Evolutionary conservation across 805 yeast species (phyloP).

Genomic region (Sugiyamaella qingdaonensis): DNA sequence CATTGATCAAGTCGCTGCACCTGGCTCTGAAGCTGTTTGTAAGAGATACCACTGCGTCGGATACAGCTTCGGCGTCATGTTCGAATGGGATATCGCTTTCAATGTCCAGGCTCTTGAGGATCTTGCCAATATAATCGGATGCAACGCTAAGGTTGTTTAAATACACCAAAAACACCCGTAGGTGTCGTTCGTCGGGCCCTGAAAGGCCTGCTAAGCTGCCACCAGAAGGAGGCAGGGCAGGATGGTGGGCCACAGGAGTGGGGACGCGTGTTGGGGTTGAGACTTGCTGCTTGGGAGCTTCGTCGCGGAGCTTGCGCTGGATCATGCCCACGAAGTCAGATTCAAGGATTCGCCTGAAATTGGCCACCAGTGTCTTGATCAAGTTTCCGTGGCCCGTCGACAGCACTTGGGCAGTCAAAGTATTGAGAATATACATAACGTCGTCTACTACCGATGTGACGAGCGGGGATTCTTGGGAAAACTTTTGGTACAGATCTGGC

Average conservation of each 20-base stretch:
- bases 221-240: not conserved
- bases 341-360: conserved; percentile 56
- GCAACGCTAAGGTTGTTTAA: conserved; percentile 70
- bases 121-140: conserved; percentile 50
- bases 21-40: conserved; percentile 30
- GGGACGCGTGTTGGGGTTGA: conserved; percentile 15
- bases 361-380: conserved; percentile 51
- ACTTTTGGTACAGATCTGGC: conserved; percentile 45
- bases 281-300: conserved; percentile 36
- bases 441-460: conserved; percentile 87
- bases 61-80: conserved; percentile 22
- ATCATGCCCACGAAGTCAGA: conserved; percentile 59
- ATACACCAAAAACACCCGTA: conserved; percentile 58
- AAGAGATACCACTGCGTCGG: conserved; percentile 23
- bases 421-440: conserved; percentile 65
- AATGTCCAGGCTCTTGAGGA: conserved; percentile 42
- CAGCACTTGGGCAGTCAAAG: conserved; percentile 58
- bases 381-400: conserved; percentile 65
- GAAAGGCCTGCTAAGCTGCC: conserved; percentile 20
- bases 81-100: conserved; percentile 26
- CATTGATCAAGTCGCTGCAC: conserved; percentile 40
- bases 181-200: conserved; percentile 40
- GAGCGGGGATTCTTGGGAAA: conserved; percentile 51
- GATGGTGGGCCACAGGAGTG: conserved; percentile 14
- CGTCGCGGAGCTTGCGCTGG: conserved; percentile 42